Conservation (phyloP, 2,329 filamentous ascomycete genomes). For the Sporothrix pseudoabietina region DNA sequence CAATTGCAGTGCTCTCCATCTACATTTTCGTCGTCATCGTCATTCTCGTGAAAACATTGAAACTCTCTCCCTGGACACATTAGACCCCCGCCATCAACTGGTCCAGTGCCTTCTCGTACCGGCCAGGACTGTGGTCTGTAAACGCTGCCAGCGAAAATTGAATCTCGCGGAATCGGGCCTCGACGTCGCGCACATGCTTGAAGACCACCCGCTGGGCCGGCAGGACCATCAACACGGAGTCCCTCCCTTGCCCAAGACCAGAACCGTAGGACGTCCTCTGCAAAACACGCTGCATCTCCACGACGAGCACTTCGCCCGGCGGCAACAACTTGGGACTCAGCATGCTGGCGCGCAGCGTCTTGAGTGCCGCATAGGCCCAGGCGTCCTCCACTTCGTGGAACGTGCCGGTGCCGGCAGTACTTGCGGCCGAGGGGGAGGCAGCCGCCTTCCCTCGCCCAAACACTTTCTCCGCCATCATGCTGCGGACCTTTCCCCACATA, state of each 20-base stretch:
- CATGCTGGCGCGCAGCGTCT: constrained; percentile 68
- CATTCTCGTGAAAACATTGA: no score
- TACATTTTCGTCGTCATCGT: neutral
- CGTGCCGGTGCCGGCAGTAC: constrained; percentile 45
- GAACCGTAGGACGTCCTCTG: constrained; percentile 64
- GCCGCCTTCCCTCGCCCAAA: constrained; percentile 58
- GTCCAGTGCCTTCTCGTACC: constrained; percentile 70
- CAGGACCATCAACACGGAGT: constrained; percentile 39
- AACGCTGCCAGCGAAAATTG: constrained; percentile 73
- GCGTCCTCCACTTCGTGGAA: constrained; percentile 51
- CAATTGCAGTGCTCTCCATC: neutral
- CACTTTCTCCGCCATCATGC: constrained; percentile 56
- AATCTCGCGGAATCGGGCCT: constrained; percentile 69
- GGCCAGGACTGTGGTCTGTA: constrained; percentile 72
- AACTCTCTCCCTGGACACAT: neutral
- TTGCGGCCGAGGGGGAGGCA: neutral
- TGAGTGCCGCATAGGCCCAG: constrained; percentile 70
- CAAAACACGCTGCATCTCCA: constrained; percentile 69
- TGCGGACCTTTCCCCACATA: constrained; percentile 52
- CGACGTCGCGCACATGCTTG: constrained; percentile 71
- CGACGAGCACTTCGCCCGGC: constrained; percentile 73
- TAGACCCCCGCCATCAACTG: constrained; percentile 48
- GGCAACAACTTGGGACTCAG: constrained; percentile 69
- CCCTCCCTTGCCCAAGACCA: constrained; percentile 28
- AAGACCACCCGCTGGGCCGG: constrained; percentile 70